These are phyloP conservation scores for Daldinia childiae DNA, from an alignment of 495 filamentous ascomycete species.

Conservation along the genomic window DNA sequence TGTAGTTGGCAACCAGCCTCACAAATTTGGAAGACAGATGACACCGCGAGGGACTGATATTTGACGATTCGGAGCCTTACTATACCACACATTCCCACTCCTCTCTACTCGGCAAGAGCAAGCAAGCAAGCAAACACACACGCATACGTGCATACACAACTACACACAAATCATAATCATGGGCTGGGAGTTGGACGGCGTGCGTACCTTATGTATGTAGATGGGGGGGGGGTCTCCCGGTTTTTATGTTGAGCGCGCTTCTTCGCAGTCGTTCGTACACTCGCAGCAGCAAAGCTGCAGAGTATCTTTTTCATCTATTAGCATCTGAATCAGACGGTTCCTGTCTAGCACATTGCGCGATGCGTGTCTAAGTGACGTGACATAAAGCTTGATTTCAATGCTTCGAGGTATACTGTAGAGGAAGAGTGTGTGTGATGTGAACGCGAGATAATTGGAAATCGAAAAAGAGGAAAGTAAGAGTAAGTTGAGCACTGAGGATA, in stretches of 20 bases:
- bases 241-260: conserved; percentile 29
- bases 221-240: conserved; percentile 6
- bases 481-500: not conserved
- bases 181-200: conserved; percentile 40
- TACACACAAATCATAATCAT: conserved; percentile 30
- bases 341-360: not conserved
- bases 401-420: not conserved
- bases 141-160: not conserved
- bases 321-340: conserved; percentile 3
- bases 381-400: not conserved
- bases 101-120: conserved; percentile 12
- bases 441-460: not conserved
- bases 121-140: not conserved
- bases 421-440: not conserved
- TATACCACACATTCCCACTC: conserved; percentile 25
- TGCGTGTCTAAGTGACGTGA: conserved; percentile 1
- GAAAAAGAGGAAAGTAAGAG: not conserved
- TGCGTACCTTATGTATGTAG: conserved; percentile 31
- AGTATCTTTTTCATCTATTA: conserved; percentile 10
- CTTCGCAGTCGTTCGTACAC: conserved; percentile 4
- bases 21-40: conserved; percentile 33
- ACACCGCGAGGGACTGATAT: conserved; percentile 17
- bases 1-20: not conserved
- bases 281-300: not conserved
- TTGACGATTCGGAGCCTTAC: conserved; percentile 26